phyloP scores from a whole-genome alignment of 176 grass and related monocot species.

The Chloris gayana region DNA sequence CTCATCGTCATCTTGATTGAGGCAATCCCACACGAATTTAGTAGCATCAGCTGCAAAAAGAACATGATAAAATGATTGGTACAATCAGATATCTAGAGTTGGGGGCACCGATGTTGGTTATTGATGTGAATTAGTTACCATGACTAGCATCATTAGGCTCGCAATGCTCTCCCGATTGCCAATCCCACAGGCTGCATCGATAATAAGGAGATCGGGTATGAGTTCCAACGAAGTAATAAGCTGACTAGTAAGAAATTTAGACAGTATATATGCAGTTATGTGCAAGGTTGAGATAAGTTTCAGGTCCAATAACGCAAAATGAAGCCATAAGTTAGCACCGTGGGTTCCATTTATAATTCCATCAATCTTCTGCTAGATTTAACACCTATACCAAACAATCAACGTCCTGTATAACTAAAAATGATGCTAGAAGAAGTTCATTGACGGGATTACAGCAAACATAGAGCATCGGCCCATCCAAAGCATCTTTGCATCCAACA shows the following conservation, averaged over 20 bases:
- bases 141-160: constrained; percentile 28
- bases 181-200: constrained; percentile 55
- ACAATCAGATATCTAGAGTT: neutral
- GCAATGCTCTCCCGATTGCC: constrained; percentile 40
- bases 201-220: neutral
- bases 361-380: neutral
- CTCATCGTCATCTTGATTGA: constrained; percentile 54
- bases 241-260: neutral
- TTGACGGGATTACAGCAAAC: neutral
- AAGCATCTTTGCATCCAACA: neutral
- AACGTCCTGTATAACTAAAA: neutral
- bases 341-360: neutral
- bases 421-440: neutral
- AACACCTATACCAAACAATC: neutral
- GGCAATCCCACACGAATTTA: constrained; percentile 48
- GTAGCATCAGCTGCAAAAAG: constrained; percentile 18
- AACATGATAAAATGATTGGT: neutral
- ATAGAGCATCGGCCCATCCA: neutral
- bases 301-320: neutral
- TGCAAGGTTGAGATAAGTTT: neutral
- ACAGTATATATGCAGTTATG: neutral
- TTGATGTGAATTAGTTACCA: constrained; percentile 39
- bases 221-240: neutral
- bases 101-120: neutral
- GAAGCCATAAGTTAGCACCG: neutral